Evolutionary conservation across 257 asterid genomes (phyloP), one percentile per base, ranked within the genome.

Genomic region (Fraxinus americana): DNA sequence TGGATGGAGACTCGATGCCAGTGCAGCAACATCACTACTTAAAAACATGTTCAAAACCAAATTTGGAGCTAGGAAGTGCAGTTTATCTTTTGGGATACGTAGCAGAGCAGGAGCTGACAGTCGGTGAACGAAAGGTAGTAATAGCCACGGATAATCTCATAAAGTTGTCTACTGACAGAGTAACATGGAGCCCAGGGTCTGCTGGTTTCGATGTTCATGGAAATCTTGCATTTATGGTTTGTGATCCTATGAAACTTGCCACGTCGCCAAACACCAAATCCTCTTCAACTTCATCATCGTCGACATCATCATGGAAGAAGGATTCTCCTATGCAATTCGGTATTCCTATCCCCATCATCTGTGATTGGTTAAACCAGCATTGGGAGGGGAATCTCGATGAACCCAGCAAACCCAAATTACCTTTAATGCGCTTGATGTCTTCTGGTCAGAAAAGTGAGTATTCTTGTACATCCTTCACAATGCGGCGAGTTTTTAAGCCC

Each of bases 201-300:
- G 97, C 99, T 61, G 98, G 99, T 82, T 96, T 96, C 52, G 98
- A 96, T 72, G 79, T 84, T 81, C 89, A 93, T 70, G 98, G 99
- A 17, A 96, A 96, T 84, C 96, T 96, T 50, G 97, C 98, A 2
- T 96, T 93, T 89, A 93, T 96, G 97, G 94, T 92, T 27, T 96
- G 99, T 80, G 99, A 96, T 83, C 99, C 99, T 36, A 96, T 96
- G 99, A 96, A 93, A 85, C 94, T 96, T 16, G 97, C 99, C 11
- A 93, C 94, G 34, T 96, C 99, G 70, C 98, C 98, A 17, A 92
- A 89, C 81, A 83, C 94, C 78, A 93, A 83, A 79, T 92, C 96
- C 74, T 83, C 92, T 54, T 87, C 99, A 57, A 89, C 93, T 48
- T 92, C 97, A n/a, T 86, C 97, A 66, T 95, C 99, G 2, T 91